phyloP scores from a whole-genome alignment of 73 alveolate genomes.

The Halteria grandinella region DNA sequence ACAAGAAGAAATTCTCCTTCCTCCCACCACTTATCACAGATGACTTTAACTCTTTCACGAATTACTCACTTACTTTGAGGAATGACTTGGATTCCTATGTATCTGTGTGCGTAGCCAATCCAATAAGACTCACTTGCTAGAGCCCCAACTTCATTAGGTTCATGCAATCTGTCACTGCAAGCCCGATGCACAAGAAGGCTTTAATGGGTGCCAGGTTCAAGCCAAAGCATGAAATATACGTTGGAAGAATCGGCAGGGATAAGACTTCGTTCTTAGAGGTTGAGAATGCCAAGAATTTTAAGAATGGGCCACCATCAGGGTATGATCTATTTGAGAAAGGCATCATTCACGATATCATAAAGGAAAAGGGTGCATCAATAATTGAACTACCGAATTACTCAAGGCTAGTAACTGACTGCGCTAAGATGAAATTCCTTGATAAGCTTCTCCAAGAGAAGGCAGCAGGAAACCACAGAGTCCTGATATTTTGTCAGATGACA shows the following conservation, averaged over 20 bases:
- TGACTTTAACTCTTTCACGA: slow-evolving; percentile 12
- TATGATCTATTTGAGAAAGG: slow-evolving; percentile 41
- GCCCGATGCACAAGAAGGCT: slow-evolving; percentile 29
- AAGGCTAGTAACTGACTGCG: slow-evolving; percentile 87
- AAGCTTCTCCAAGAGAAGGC: slow-evolving; percentile 81
- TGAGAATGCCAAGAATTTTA: no score
- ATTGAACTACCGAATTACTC: slow-evolving; percentile 85
- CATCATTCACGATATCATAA: slow-evolving; percentile 18
- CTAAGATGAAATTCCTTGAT: slow-evolving; percentile 85
- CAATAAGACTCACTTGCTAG: slow-evolving; percentile 4
- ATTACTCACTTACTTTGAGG: neutral
- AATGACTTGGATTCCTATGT: slow-evolving; percentile 25
- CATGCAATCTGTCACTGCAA: neutral
- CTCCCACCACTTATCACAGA: slow-evolving; percentile 27
- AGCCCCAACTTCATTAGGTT: slow-evolving; percentile 27
- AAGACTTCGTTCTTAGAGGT: slow-evolving; percentile 8
- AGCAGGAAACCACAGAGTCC: slow-evolving; percentile 85
- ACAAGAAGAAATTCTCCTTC: neutral
- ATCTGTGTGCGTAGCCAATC: no score
- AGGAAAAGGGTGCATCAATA: slow-evolving; percentile 81
- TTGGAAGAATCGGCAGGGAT: slow-evolving; percentile 26
- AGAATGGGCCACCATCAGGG: slow-evolving; percentile 18
- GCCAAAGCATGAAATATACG: slow-evolving; percentile 14
- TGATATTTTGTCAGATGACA: slow-evolving; percentile 98
- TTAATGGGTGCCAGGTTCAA: slow-evolving; percentile 23